Evolutionary conservation across 2,329 filamentous ascomycete genomes (phyloP), one percentile per base, ranked within the genome.

Genomic region (Aspergillus awamori): DNA sequence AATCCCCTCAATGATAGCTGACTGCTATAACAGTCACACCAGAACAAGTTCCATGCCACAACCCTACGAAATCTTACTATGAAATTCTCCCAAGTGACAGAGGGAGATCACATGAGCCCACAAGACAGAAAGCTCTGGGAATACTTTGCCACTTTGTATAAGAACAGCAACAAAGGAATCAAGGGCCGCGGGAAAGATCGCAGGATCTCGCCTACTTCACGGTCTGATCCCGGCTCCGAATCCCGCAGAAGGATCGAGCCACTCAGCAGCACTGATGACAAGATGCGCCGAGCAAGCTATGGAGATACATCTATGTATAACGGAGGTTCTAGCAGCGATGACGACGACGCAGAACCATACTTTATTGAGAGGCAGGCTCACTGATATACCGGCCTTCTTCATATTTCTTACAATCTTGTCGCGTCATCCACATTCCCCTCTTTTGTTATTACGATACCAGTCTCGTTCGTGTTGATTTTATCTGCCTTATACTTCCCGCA

Each of bases 91-190:
- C 82, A 83, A 39, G 81, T 88, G 60, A 77, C 80, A 38, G 84
- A 88, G 57, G 82, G 82, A n/a, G 85, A 89, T 39, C 79, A 82
- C 5, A 86, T 93, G n/a, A 81, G 81, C 10, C 81, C 84, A 0
- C 83, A 88, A 39, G 92, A 97, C 70, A 88, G 86, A 63, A 89
- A 92, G 62, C 82, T 97, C 54, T 92, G 90, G 81, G 86, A 90
- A 67, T 96, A 97, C 79, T 95, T 98, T 73, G 85, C 88, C 4
- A 84, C 84, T 0, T 83, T 97, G n/a, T 97, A 97, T 84, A 97
- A 96, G 82, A 96, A 98, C 79, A 93, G 90, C 79, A 98, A 98
- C 84, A 97, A 97, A 77, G 95, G 95, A 1, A 97, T 98, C 82
- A 98, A 97, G 78, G 95, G 95, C 10, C 88, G 95, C 49, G 95